These are phyloP conservation scores for Leccinum subtestaceum DNA, from an alignment of 768 basidiomycete genomes.

Conservation along the genomic window DNA sequence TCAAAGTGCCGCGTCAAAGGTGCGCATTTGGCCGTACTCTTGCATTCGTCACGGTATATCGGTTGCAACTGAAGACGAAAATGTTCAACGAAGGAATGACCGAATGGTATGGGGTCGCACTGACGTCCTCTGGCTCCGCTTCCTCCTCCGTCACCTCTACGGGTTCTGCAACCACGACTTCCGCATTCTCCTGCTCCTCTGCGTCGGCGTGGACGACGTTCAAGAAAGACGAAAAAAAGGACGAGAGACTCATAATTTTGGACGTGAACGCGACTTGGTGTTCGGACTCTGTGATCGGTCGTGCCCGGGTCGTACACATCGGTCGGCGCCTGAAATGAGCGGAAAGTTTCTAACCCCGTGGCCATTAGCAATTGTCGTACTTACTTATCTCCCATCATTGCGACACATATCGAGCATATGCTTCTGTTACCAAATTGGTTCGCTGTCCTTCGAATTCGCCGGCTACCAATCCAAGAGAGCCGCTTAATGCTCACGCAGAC, in stretches of 20 bases:
- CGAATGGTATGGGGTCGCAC: conserved; percentile 28
- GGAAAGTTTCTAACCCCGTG: no score
- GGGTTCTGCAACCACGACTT: conserved; percentile 37
- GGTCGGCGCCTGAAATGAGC: conserved; percentile 20
- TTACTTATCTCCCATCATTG: no score
- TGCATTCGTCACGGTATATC: conserved; percentile 71
- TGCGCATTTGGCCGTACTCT: conserved; percentile 61
- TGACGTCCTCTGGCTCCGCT: conserved; percentile 79
- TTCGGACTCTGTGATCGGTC: conserved; percentile 4
- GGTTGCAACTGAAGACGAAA: conserved; percentile 55
- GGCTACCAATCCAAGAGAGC: no score
- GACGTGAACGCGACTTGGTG: conserved; percentile 8
- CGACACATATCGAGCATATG: no score
- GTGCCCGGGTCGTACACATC: conserved; percentile 16
- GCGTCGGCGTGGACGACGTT: conserved; percentile 42
- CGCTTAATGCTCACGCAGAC: no score
- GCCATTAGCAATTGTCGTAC: no score
- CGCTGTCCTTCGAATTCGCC: no score
- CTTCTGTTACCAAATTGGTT: no score
- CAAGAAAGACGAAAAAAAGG: conserved; percentile 44
- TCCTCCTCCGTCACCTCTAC: conserved; percentile 49
- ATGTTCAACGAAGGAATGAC: neutral
- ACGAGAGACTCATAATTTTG: conserved; percentile 38
- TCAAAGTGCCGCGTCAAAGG: conserved; percentile 77
- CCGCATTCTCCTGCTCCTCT: conserved; percentile 24